These are phyloP conservation scores for Fusarium bulbicola DNA, from an alignment of 2,329 filamentous ascomycete genomes.

Conservation along the genomic window DNA sequence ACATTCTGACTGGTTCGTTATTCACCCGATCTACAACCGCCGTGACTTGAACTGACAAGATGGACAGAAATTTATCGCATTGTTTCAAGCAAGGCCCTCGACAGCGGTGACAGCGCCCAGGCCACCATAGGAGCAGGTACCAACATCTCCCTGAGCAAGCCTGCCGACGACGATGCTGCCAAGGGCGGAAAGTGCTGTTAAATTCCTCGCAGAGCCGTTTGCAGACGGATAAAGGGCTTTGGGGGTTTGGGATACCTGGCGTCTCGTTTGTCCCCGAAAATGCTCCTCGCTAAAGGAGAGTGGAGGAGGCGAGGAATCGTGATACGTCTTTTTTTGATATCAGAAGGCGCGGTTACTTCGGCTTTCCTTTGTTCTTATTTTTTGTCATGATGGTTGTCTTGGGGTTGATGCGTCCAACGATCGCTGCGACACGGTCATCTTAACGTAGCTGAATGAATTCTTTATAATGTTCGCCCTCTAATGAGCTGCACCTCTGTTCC, in stretches of 20 bases:
- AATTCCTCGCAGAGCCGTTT: slow-evolving; percentile 45
- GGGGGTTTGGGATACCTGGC: slow-evolving; percentile 46
- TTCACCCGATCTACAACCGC: neutral
- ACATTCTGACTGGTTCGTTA: slow-evolving; percentile 91
- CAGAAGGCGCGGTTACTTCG: slow-evolving; percentile 53
- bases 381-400: slow-evolving; percentile 49
- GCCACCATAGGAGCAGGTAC: slow-evolving; percentile 82
- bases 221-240: slow-evolving; percentile 42
- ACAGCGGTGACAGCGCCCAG: slow-evolving; percentile 84
- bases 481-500: neutral
- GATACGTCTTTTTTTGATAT: slow-evolving; percentile 51
- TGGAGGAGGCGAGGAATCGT: slow-evolving; percentile 48
- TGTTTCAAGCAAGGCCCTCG: slow-evolving; percentile 96
- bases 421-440: slow-evolving; percentile 49
- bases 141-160: slow-evolving; percentile 88
- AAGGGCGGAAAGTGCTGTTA: slow-evolving; percentile 88
- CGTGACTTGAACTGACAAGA: slow-evolving; percentile 15
- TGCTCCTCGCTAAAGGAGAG: slow-evolving; percentile 47
- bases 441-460: slow-evolving; percentile 52
- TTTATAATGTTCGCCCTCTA: slow-evolving; percentile 45
- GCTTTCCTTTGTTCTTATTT: slow-evolving; percentile 53
- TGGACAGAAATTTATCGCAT: slow-evolving; percentile 96
- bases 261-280: slow-evolving; percentile 48
- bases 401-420: slow-evolving; percentile 50
- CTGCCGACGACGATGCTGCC: slow-evolving; percentile 76